Conservation (phyloP, 331 rosid species). For the Erythrophleum ivorense region DNA sequence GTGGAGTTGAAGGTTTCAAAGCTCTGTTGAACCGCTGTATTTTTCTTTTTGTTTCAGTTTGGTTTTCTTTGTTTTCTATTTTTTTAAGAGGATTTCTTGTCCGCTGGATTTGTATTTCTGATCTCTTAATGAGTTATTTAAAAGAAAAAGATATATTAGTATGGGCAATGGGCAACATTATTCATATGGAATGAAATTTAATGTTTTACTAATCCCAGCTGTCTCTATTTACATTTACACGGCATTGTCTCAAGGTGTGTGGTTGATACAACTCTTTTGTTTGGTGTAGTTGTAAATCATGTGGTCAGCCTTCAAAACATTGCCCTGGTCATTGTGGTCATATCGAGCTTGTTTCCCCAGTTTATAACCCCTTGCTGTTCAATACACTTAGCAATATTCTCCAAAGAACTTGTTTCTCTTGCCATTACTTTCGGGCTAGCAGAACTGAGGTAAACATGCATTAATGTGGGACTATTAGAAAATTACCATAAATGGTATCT, state of each 20-base stretch:
- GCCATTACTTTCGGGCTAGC: slow-evolving; percentile 61
- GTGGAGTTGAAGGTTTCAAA: not conserved
- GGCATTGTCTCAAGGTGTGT: slow-evolving; percentile 21
- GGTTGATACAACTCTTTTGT: slow-evolving; percentile 26
- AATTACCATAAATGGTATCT: not conserved
- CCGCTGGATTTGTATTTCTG: not conserved
- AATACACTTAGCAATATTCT: slow-evolving; percentile 57
- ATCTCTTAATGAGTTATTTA: not conserved
- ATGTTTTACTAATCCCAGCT: not conserved
- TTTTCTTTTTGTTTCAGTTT: slow-evolving; percentile 8
- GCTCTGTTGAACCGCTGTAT: not conserved
- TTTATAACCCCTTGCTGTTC: slow-evolving; percentile 82
- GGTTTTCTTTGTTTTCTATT: not conserved
- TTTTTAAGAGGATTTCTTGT: slow-evolving; percentile 8
- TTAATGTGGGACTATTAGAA: slow-evolving; percentile 20
- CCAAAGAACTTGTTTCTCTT: slow-evolving; percentile 63
- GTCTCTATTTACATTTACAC: not conserved
- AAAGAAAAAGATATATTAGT: not conserved
- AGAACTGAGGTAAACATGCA: slow-evolving; percentile 50
- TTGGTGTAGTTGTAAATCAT: slow-evolving; percentile 78
- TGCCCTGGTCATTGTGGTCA: slow-evolving; percentile 95
- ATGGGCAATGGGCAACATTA: not conserved
- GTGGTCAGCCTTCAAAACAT: slow-evolving; percentile 57
- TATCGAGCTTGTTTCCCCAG: slow-evolving; percentile 69
- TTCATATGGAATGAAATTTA: not conserved